phyloP scores from a whole-genome alignment of 768 basidiomycete genomes.

The Tylopilus cervinicoccineus region DNA sequence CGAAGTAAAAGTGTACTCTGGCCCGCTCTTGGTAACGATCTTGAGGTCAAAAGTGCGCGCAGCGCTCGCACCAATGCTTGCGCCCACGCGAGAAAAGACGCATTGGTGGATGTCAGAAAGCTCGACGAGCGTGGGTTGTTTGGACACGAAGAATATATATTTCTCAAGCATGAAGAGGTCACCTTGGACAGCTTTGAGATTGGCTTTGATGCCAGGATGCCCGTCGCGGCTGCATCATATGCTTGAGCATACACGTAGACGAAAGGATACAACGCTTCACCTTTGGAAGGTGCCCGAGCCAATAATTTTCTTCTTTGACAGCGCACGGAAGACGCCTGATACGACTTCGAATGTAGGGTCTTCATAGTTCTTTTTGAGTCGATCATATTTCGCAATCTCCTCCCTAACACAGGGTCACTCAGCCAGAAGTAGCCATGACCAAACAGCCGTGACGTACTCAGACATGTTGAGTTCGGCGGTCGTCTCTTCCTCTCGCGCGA shows the following conservation, averaged over 20 bases:
- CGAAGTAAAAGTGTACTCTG: slow-evolving; percentile 87
- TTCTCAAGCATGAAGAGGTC: slow-evolving; percentile 98
- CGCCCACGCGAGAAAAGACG: slow-evolving; percentile 90
- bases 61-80: slow-evolving; percentile 74
- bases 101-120: slow-evolving; percentile 87
- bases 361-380: slow-evolving; percentile 90
- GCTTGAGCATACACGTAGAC: not conserved
- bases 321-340: slow-evolving; percentile 86
- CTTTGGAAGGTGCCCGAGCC: slow-evolving; percentile 84
- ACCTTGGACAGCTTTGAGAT: slow-evolving; percentile 94
- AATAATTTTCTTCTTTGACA: slow-evolving; percentile 88
- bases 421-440: not conserved
- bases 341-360: slow-evolving; percentile 95
- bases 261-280: slow-evolving; percentile 34
- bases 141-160: slow-evolving; percentile 96
- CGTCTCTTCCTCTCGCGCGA: slow-evolving; percentile 94
- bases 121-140: slow-evolving; percentile 88
- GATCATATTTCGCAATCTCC: slow-evolving; percentile 73
- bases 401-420: slow-evolving; percentile 43
- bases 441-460: slow-evolving; percentile 55
- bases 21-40: slow-evolving; percentile 78
- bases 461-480: slow-evolving; percentile 91
- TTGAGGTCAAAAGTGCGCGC: slow-evolving; percentile 93
- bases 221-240: slow-evolving; percentile 64
- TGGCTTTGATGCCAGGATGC: slow-evolving; percentile 94